Percentiles rank a stretch among this genome's conserved stretches.
phyloP scores from a whole-genome alignment of 2,329 filamentous ascomycete species.

The Ramularia endophylla region DNA sequence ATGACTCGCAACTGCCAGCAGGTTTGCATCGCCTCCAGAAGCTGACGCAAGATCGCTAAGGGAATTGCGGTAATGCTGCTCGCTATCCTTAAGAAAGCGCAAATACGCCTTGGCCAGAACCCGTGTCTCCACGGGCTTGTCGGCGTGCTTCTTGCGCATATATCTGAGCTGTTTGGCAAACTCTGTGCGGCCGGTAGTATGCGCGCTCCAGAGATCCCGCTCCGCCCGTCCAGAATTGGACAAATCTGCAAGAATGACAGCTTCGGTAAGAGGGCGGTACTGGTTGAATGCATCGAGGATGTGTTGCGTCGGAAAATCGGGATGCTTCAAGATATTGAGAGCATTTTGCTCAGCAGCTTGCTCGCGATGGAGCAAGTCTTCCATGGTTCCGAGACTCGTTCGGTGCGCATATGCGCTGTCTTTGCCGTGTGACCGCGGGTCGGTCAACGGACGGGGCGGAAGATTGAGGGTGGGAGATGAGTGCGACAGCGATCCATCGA shows the following conservation, averaged over 20 bases:
- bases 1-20: slow-evolving; percentile 49
- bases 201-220: slow-evolving; percentile 68
- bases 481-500: slow-evolving; percentile 50
- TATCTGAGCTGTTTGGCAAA: slow-evolving; percentile 63
- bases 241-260: slow-evolving; percentile 67
- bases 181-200: slow-evolving; percentile 69
- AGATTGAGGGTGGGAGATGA: slow-evolving; percentile 4
- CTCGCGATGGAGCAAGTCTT: slow-evolving; percentile 28
- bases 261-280: slow-evolving; percentile 66
- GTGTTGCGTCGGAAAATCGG: slow-evolving; percentile 18
- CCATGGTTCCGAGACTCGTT: slow-evolving; percentile 25
- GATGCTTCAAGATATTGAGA: slow-evolving; percentile 20
- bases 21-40: slow-evolving; percentile 51
- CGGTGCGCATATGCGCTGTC: slow-evolving; percentile 23
- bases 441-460: slow-evolving; percentile 7
- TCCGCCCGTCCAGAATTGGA: slow-evolving; percentile 62
- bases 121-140: slow-evolving; percentile 58
- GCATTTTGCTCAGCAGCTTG: slow-evolving; percentile 25
- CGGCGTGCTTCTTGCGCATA: slow-evolving; percentile 46
- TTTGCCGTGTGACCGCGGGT: slow-evolving; percentile 7
- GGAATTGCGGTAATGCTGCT: slow-evolving; percentile 82
- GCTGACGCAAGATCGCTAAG: slow-evolving; percentile 67
- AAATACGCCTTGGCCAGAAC: slow-evolving; percentile 78
- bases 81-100: slow-evolving; percentile 78
- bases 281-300: slow-evolving; percentile 22